Conservation (phyloP, 2,329 filamentous ascomycete species). For the Talaromyces sp. region DNA sequence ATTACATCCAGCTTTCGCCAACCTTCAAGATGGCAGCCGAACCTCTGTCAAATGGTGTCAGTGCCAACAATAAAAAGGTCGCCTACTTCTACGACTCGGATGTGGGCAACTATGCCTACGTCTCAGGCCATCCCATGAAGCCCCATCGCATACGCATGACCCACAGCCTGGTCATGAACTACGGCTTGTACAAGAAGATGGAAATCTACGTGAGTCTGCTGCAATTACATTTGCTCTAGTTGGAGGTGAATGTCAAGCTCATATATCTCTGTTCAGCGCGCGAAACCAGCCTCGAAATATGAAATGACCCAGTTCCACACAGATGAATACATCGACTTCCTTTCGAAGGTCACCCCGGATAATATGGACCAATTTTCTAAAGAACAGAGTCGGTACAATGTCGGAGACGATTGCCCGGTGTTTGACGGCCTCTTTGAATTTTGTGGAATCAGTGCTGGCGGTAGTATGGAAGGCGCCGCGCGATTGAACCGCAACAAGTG, state of each 20-base stretch:
- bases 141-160: constrained; percentile 69
- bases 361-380: constrained; percentile 95
- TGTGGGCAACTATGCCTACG: constrained; percentile 97
- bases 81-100: constrained; percentile 99
- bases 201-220: constrained; percentile 64
- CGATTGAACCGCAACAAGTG: constrained; percentile 68
- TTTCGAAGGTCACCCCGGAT: constrained; percentile 89
- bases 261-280: constrained; percentile 58
- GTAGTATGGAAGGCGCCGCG: constrained; percentile 72
- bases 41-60: constrained; percentile 55
- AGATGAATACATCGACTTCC: constrained; percentile 73
- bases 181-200: constrained; percentile 73
- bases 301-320: constrained; percentile 76
- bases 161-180: constrained; percentile 70
- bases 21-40: constrained; percentile 51
- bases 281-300: constrained; percentile 73
- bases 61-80: constrained; percentile 72
- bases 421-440: constrained; percentile 73
- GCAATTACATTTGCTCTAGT: not conserved
- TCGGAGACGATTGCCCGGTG: constrained; percentile 66
- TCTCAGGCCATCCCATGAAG: constrained; percentile 71
- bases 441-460: constrained; percentile 70
- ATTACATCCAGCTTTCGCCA: not conserved
- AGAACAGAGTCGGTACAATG: constrained; percentile 81
- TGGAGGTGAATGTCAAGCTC: constrained; percentile 9